These are phyloP conservation scores for Atalantia buxifolia DNA, from an alignment of 345 rosid genomes.

Conservation along the genomic window DNA sequence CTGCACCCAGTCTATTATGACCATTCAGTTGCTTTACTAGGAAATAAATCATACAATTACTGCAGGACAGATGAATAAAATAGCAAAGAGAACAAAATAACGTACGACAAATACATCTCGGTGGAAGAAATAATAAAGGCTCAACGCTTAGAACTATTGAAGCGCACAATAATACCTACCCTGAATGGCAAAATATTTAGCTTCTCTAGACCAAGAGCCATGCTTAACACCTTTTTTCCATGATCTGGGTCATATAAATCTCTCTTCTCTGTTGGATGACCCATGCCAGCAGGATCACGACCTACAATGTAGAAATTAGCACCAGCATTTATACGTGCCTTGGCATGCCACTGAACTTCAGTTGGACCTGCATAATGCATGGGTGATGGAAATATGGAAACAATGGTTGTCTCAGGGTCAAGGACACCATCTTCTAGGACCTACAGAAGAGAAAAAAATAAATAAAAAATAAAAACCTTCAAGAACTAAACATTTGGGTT, in stretches of 20 bases:
- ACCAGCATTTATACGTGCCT: slow-evolving; percentile 93
- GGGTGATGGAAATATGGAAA: slow-evolving; percentile 94
- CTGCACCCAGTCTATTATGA: neutral
- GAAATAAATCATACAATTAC: neutral
- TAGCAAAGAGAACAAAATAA: neutral
- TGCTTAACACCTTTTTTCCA: slow-evolving; percentile 91
- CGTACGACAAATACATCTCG: neutral
- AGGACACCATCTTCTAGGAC: slow-evolving; percentile 92
- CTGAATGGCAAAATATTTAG: slow-evolving; percentile 89
- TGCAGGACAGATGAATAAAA: neutral
- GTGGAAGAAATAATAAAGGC: neutral
- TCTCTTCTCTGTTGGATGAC: slow-evolving; percentile 92
- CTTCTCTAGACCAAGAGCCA: slow-evolving; percentile 98
- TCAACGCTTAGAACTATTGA: neutral
- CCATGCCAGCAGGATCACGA: slow-evolving; percentile 99
- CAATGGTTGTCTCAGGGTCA: slow-evolving; percentile 86
- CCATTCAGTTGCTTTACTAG: neutral
- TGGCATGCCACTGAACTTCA: slow-evolving; percentile 99
- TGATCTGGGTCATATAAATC: slow-evolving; percentile 96
- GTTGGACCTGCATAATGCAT: slow-evolving; percentile 99
- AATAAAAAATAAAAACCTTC: neutral
- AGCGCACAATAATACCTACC: slow-evolving; percentile 35
- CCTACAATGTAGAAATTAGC: slow-evolving; percentile 98
- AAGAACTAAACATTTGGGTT: neutral
- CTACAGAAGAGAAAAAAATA: slow-evolving; percentile 25